Percentiles rank a stretch among this genome's conserved stretches.
Conservation (phyloP, 768 basidiomycete species). For the Cyathus striatus region DNA sequence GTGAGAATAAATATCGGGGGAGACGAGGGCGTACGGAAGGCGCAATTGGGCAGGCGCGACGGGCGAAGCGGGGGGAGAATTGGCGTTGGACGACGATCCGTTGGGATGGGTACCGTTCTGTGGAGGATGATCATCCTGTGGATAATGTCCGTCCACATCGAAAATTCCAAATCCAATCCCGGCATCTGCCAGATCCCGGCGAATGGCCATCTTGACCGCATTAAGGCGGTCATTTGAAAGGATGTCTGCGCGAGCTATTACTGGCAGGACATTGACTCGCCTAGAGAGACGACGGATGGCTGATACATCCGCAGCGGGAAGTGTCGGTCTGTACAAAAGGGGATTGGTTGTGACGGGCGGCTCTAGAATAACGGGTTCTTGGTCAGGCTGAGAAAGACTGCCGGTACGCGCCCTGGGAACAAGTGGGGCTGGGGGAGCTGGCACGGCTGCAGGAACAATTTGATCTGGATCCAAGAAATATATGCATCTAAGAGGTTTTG, state of each 20-base stretch:
- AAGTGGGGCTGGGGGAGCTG: slow-evolving; percentile 62
- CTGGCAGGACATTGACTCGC: slow-evolving; percentile 84
- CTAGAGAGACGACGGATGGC: slow-evolving; percentile 76
- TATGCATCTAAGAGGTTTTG: slow-evolving; percentile 63
- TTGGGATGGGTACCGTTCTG: slow-evolving; percentile 41
- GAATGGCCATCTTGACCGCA: slow-evolving; percentile 74
- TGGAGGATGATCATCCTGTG: slow-evolving; percentile 38
- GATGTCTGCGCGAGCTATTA: slow-evolving; percentile 76
- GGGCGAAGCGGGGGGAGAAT: slow-evolving; percentile 67
- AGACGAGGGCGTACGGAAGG: slow-evolving; percentile 80
- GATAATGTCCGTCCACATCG: slow-evolving; percentile 61
- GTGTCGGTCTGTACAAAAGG: slow-evolving; percentile 57
- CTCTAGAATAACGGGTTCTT: slow-evolving; percentile 76
- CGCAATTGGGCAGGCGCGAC: slow-evolving; percentile 54
- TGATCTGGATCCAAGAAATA: slow-evolving; percentile 85
- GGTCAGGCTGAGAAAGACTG: slow-evolving; percentile 67
- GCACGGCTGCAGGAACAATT: slow-evolving; percentile 67
- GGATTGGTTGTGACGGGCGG: slow-evolving; percentile 75
- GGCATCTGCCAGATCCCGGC: slow-evolving; percentile 75
- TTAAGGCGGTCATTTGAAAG: slow-evolving; percentile 79
- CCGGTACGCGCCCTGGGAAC: slow-evolving; percentile 64
- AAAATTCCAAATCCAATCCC: slow-evolving; percentile 90
- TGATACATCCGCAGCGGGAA: slow-evolving; percentile 67
- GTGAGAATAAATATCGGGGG: slow-evolving; percentile 80
- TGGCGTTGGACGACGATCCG: slow-evolving; percentile 45